Percentiles rank a stretch among this genome's conserved stretches.
These are phyloP conservation scores for Lipomyces kockii DNA, from an alignment of 805 yeast genomes.

Conservation along the genomic window DNA sequence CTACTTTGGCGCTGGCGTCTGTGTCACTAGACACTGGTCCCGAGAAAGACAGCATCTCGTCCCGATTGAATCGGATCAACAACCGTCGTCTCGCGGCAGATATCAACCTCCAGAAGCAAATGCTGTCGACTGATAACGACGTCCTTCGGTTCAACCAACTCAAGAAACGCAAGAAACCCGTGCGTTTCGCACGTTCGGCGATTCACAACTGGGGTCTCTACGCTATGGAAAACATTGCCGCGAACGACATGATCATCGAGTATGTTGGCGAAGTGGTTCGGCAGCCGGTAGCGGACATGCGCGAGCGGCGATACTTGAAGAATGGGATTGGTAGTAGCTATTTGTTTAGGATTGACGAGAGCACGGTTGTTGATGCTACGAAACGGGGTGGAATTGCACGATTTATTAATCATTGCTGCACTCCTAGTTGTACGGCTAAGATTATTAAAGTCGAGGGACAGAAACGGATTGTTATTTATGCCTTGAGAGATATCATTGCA, in stretches of 20 bases:
- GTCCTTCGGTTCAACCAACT: conserved; percentile 81
- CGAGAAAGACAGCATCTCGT: conserved; percentile 47
- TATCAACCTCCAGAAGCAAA: conserved; percentile 76
- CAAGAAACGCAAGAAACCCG: conserved; percentile 89
- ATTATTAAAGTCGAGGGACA: conserved; percentile 93
- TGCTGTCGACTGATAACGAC: conserved; percentile 81
- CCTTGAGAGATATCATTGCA: conserved; percentile 81
- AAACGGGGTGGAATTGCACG: conserved; percentile 97
- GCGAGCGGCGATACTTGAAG: conserved; percentile 82
- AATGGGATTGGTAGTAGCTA: conserved; percentile 97
- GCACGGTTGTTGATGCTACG: conserved; percentile 95
- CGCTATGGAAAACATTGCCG: conserved; percentile 94
- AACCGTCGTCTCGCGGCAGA: conserved; percentile 90
- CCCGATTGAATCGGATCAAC: conserved; percentile 83
- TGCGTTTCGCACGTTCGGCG: conserved; percentile 94
- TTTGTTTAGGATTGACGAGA: conserved; percentile 88
- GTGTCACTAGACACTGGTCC: conserved; percentile 27
- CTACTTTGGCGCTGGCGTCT: conserved; percentile 6
- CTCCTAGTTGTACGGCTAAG: conserved; percentile 96
- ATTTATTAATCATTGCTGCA: conserved; percentile 95
- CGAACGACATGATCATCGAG: conserved; percentile 95
- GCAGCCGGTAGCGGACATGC: conserved; percentile 89
- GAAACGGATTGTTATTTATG: conserved; percentile 92
- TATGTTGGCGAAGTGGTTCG: conserved; percentile 95
- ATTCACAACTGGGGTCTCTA: conserved; percentile 98